Evolutionary conservation across 345 rosid genomes (phyloP), one percentile per base, ranked within the genome.

Genomic region (Clarkia xantiana): DNA sequence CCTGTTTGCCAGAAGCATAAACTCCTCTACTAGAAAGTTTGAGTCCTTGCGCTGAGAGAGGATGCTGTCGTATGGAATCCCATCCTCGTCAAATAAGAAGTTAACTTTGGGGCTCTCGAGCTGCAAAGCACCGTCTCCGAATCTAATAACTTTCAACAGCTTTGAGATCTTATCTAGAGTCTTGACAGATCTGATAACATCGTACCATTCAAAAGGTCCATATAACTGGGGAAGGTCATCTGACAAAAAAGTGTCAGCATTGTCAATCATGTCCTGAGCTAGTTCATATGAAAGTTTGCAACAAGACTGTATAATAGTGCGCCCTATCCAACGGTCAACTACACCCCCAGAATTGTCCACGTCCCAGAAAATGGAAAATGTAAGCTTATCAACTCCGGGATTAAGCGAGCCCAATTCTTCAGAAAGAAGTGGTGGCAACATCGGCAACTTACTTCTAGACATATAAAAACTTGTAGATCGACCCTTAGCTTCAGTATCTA

Each of bases 241-340:
- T 41, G 62, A 57, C 34, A 44, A 70, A 40, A 41, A 41, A 67
- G 62, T 67, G 47, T 55, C 16, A 23, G 46, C 44, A 18, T 75
- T 82, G 57, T 73, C 75, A 23, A 81, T 67, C 34, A 90, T 76
- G 53, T 76, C 78, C 62, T 79, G 84, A 56, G 94, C 83, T 42
- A 67, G 77, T 51, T 81, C 74, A 73, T 86, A 79, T 11, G 97
- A 86, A 62, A 90, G 86, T 67, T 86, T 81, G 82, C 95, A 90
- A 63, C 95, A 86, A 42, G 94, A 86, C 14, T 55, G 65, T 63
- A 83, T 73, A 40, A 83, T 75, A 23, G 86, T 79, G 43, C 78
- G 95, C 43, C 86, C 86, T 58, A 86, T 70, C 94, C 94, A 86
- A 45, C 75, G 84, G 68, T 74, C 73, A 39, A 75, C 29, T n/a